phyloP scores from a whole-genome alignment of 2,329 filamentous ascomycete genomes.

The Epichloe brachyelytri region DNA sequence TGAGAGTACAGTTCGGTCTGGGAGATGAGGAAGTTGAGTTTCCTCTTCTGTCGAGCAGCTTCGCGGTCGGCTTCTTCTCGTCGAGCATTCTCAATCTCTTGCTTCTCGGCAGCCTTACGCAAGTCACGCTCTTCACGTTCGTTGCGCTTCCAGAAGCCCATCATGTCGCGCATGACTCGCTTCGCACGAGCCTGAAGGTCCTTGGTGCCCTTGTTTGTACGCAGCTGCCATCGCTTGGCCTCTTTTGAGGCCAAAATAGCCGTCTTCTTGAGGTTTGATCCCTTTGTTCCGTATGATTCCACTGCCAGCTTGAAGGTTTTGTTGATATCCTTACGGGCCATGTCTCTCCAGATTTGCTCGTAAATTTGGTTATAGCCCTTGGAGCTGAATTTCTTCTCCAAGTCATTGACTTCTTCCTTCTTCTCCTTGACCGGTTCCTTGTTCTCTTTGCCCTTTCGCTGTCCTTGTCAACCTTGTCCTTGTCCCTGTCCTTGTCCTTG shows the following conservation, averaged over 20 bases:
- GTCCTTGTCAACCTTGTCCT: slow-evolving; percentile 31
- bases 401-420: slow-evolving; percentile 36
- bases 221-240: slow-evolving; percentile 90
- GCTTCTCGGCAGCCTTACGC: slow-evolving; percentile 84
- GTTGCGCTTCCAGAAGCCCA: slow-evolving; percentile 98
- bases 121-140: slow-evolving; percentile 93
- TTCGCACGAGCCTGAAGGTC: slow-evolving; percentile 94
- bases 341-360: slow-evolving; percentile 91
- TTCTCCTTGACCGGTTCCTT: slow-evolving; percentile 39
- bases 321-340: slow-evolving; percentile 83
- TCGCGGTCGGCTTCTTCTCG: slow-evolving; percentile 96
- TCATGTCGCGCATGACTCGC: slow-evolving; percentile 98
- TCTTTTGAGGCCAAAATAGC: slow-evolving; percentile 94
- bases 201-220: slow-evolving; percentile 97
- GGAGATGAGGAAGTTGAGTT: slow-evolving; percentile 98
- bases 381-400: slow-evolving; percentile 60
- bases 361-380: slow-evolving; percentile 96
- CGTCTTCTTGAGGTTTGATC: slow-evolving; percentile 96
- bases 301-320: slow-evolving; percentile 85
- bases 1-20: slow-evolving; percentile 98
- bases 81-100: slow-evolving; percentile 91
- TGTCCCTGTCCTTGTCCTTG: slow-evolving; percentile 19
- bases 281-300: slow-evolving; percentile 72
- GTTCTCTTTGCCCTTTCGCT: slow-evolving; percentile 25
- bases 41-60: slow-evolving; percentile 92